Evolutionary conservation across 495 filamentous ascomycete genomes (phyloP).

Genomic region (Neurospora sp.): DNA sequence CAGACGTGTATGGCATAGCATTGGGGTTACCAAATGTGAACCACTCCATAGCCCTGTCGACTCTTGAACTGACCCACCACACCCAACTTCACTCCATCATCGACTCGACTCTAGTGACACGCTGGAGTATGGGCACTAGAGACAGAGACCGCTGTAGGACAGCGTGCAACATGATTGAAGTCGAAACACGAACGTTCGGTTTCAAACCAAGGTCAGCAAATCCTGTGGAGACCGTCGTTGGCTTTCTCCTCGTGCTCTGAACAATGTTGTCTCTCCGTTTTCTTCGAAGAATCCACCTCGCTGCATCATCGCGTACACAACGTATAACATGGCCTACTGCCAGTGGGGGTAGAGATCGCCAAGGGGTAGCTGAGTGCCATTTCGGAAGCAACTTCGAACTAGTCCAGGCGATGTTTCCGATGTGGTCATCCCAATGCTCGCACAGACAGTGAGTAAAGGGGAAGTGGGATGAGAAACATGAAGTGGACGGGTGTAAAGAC

Average conservation of each 20-base stretch:
- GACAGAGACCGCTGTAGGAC: background rate
- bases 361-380: background rate
- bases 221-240: background rate
- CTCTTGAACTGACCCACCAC: too few relatives aligned
- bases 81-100: too few relatives aligned
- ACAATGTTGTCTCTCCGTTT: background rate
- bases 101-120: too few relatives aligned
- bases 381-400: background rate
- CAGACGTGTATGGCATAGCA: background rate
- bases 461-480: background rate
- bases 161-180: background rate
- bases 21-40: background rate
- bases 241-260: background rate
- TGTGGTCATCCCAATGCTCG: background rate
- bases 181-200: background rate
- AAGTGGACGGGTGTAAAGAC: background rate
- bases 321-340: background rate
- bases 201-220: background rate
- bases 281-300: background rate
- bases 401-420: background rate
- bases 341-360: background rate
- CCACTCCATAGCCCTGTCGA: too few relatives aligned
- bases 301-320: background rate
- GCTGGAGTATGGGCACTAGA: background rate
- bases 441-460: background rate